Base-by-base conservation (phyloP, 441 rosid species). In the Populus hybrid region DNA sequence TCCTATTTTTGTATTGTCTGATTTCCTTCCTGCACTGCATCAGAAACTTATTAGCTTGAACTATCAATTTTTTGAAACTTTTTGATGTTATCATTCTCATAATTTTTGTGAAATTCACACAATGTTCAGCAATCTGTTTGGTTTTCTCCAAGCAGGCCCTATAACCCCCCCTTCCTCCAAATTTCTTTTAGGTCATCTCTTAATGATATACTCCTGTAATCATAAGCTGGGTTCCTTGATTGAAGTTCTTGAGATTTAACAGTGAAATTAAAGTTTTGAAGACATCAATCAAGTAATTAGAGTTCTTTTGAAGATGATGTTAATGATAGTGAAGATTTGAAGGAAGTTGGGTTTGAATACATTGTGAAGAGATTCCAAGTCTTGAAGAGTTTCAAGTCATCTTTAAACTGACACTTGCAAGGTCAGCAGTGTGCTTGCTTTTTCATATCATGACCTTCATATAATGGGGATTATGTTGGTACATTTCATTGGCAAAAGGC, bases 341-440 rank as follows among this genome's bases (percentile, higher is more conserved):
- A 89, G 97, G 93, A 92, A 89, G 97, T 95, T 91, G 93, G 86
- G 95, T 92, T 87, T 95, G 97, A 89, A 82, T 95, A 87, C 94
- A 87, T 87, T 92, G 88, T 89, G 97, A 90, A 87, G 98, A 89
- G 89, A 82, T 92, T 86, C 89, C 97, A 91, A 92, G 96, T 95
- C 94, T 92, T 91, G 97, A 86, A 93, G 97, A 93, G 73, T 86
- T 86, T 92, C 91, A 90, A 93, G 95, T 93, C 94, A 86, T 89
- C 95, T 94, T 93, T 88, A 85, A 90, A 87, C 89, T 91, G 91
- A 87, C 85, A 90, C 86, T 87, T 92, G 86, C 94, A 90, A 93
- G 94, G 87, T 93, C 91, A 88, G 98, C 94, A 93, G 97, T 94
- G 97, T 94, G 98, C 98, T 91, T 92, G 98, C 94, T 83, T 93